Percentiles rank a stretch among this genome's conserved stretches.
These are phyloP conservation scores for Candida rishiriensis DNA, from an alignment of 805 yeast genomes.

Conservation along the genomic window DNA sequence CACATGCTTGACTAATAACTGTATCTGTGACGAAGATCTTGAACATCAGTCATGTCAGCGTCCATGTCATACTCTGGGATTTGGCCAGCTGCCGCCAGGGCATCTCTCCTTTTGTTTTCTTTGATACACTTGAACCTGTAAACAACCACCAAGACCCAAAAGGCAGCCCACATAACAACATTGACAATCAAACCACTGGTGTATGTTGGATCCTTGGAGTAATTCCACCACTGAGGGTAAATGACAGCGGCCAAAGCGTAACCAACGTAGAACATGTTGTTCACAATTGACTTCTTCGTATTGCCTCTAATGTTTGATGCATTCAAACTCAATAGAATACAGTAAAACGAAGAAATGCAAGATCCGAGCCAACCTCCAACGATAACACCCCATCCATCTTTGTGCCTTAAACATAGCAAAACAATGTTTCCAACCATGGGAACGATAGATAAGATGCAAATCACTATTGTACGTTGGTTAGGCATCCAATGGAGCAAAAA, in stretches of 20 bases:
- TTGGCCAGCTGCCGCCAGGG: constrained; percentile 7
- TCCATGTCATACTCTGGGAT: constrained; percentile 16
- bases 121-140: constrained; percentile 23
- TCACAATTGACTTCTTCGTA: constrained; percentile 60
- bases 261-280: constrained; percentile 52
- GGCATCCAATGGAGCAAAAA: constrained; percentile 14
- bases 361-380: constrained; percentile 20
- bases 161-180: constrained; percentile 38
- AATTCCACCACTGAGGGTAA: constrained; percentile 65
- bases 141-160: constrained; percentile 13
- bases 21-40: constrained; percentile 23
- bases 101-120: constrained; percentile 24
- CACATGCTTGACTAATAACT: constrained; percentile 9
- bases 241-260: constrained; percentile 62
- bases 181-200: constrained; percentile 50
- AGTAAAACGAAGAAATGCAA: constrained; percentile 15
- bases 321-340: constrained; percentile 14
- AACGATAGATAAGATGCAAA: constrained; percentile 14
- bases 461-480: constrained; percentile 20
- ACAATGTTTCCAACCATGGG: constrained; percentile 23
- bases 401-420: constrained; percentile 9
- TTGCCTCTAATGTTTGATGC: constrained; percentile 56
- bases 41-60: constrained; percentile 27
- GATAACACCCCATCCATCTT: constrained; percentile 19
- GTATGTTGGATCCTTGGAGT: constrained; percentile 52